Base-by-base conservation (phyloP, 2,329 filamentous ascomycete genomes). In the Aspergillus felis region DNA sequence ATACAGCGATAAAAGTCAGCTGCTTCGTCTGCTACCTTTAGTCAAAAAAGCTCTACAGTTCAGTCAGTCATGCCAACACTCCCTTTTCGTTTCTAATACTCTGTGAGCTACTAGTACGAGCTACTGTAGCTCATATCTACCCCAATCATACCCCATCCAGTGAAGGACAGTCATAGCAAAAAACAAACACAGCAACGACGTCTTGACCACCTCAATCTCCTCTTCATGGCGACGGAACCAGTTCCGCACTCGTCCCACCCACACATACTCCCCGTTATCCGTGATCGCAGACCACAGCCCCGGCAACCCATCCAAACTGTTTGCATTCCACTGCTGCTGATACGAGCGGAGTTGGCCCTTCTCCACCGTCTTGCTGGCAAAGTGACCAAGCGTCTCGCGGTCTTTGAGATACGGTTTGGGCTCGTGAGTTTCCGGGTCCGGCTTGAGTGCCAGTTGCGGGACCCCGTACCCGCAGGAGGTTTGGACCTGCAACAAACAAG, bases 401-500 rank as follows among this genome's bases (percentile, higher is more conserved):
- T 84, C 80, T 57, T 81, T 75, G 57, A 84, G 82, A 44, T 64
- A 67, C 4, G 66, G 64, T 22, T 58, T 60, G 17, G 62, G 53
- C 46, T 66, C 53, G 27, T 64, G 56, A 38, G 61, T 66, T 3
- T 67, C 54, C 3, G 64, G 56, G 57, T 80, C 78, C 7, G 74
- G 59, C 8, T 60, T 66, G 66, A 78, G 64, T 64, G 76, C 63
- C 12, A 86, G 71, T 29, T 79, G 74, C 1, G 86, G 86, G 7
- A 89, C 85, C 25, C 82, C 84, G 63, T 80, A 89, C 6, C 87
- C 87, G 66, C 87, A 90, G 52, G 82, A 84, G 9, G 84, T 88
- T 78, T 88, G 85, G n/a, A 64, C 61, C 64, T 65, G 28, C 25
- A 12, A 55, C 3, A 85, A 85, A 79, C 71, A 76, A n/a, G 27